A percentile compares a stretch with the other conserved stretches of the same genome.
These are phyloP conservation scores for Dendrobium huoshanense DNA, from an alignment of 106 monocot species.

Conservation along the genomic window DNA sequence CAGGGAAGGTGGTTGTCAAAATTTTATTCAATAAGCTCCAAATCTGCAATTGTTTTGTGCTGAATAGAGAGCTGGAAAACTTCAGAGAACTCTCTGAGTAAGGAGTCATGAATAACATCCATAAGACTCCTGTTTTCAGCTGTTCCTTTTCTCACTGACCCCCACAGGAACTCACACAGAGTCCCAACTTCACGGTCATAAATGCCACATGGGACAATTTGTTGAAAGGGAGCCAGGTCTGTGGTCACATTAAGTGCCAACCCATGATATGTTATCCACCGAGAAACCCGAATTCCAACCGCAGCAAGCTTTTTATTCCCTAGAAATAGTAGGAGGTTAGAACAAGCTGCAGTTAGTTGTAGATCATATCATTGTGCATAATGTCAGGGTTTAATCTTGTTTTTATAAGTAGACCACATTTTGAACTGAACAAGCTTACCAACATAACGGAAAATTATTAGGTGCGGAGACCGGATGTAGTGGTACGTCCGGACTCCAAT, in stretches of 20 bases:
- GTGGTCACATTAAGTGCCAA: conserved; percentile 60
- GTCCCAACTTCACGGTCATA: conserved; percentile 46
- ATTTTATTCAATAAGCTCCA: neutral
- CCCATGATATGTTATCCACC: conserved; percentile 73
- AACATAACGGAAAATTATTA: too few species aligned
- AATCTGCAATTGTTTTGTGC: conserved; percentile 3
- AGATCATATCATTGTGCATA: neutral
- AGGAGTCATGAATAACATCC: conserved; percentile 39
- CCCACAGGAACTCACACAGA: conserved; percentile 28
- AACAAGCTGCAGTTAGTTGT: neutral
- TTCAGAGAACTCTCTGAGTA: conserved; percentile 65
- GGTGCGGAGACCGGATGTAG: too few species aligned
- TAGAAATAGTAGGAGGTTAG: conserved; percentile 6
- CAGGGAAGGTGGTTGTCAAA: neutral
- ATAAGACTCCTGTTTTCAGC: conserved; percentile 26
- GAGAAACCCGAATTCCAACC: conserved; percentile 63
- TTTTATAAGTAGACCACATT: too few species aligned
- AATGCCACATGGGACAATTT: conserved; percentile 69
- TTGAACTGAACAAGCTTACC: too few species aligned
- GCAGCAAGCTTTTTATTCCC: conserved; percentile 72
- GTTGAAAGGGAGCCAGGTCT: conserved; percentile 44
- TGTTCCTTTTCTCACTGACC: neutral
- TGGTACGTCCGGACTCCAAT: too few species aligned
- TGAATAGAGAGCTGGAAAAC: conserved; percentile 72
- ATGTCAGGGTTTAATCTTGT: too few species aligned